Conservation (phyloP, 345 rosid genomes). For the Iberis pinnata region DNA sequence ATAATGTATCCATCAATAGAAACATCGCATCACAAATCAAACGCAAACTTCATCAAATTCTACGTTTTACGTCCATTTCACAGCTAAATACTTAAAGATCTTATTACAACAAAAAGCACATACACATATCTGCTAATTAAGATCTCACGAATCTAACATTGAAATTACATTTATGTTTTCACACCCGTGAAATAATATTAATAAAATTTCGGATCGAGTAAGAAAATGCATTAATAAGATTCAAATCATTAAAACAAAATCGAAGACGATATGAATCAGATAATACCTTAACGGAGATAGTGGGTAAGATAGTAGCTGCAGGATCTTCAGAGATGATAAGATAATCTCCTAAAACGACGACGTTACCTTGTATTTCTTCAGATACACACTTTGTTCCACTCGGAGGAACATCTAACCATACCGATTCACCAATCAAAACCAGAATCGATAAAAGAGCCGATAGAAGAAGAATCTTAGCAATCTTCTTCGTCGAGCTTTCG, state of each 20-base stretch:
- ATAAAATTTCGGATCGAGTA: constrained; percentile 13
- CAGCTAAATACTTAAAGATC: too few relatives aligned
- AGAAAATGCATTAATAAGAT: constrained; percentile 11
- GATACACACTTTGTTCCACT: constrained; percentile 90
- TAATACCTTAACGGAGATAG: constrained; percentile 55
- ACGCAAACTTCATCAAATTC: too few relatives aligned
- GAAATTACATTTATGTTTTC: neutral
- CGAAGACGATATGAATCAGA: neutral
- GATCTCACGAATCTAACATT: constrained; percentile 6
- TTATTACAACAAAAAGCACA: too few relatives aligned
- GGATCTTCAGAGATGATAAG: constrained; percentile 57
- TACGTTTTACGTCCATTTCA: too few relatives aligned
- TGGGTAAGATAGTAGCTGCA: constrained; percentile 26
- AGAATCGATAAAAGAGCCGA: neutral
- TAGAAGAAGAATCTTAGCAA: neutral
- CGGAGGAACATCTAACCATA: constrained; percentile 71
- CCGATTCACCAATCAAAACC: constrained; percentile 35
- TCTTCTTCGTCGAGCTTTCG: too few relatives aligned
- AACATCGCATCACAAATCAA: too few relatives aligned
- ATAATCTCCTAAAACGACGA: constrained; percentile 74
- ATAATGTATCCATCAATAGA: too few relatives aligned
- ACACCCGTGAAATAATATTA: neutral
- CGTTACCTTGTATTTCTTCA: constrained; percentile 82
- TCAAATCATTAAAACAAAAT: constrained; percentile 5
- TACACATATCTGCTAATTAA: neutral